Evolutionary conservation across 139 green algal genomes (phyloP).

Genomic region (Yamagishiella unicocca): DNA sequence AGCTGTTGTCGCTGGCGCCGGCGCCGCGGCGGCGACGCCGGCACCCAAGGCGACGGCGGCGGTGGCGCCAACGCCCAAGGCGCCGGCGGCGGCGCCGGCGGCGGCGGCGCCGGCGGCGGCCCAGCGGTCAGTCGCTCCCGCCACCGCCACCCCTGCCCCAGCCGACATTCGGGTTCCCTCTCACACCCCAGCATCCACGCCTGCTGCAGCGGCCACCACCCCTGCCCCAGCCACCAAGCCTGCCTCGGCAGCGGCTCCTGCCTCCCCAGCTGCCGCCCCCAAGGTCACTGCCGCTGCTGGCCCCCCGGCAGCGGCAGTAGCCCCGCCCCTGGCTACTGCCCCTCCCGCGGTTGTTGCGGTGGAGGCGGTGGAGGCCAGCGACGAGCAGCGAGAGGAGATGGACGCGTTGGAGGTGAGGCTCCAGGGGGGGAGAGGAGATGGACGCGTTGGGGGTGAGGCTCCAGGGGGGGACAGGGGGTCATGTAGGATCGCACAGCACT

Average conservation of each 20-base stretch:
- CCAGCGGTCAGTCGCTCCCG: no score
- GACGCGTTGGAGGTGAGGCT: conserved; percentile 53
- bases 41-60: background rate
- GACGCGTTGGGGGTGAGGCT: conserved; percentile 53
- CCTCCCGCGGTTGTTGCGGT: background rate
- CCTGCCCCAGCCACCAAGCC: background rate
- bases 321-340: conserved; percentile 10
- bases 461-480: conserved; percentile 57
- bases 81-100: background rate
- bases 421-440: conserved; percentile 59
- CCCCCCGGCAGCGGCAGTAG: conserved; percentile 5
- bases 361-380: conserved; percentile 40
- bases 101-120: background rate
- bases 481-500: no score
- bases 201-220: background rate
- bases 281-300: background rate
- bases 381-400: conserved; percentile 67
- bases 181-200: no score
- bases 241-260: background rate
- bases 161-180: no score
- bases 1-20: no score
- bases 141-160: no score
- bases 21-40: background rate
- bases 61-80: background rate
- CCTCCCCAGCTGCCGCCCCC: background rate